Evolutionary conservation across 768 basidiomycete species (phyloP).

Genomic region (Phaffia tasmanica): DNA sequence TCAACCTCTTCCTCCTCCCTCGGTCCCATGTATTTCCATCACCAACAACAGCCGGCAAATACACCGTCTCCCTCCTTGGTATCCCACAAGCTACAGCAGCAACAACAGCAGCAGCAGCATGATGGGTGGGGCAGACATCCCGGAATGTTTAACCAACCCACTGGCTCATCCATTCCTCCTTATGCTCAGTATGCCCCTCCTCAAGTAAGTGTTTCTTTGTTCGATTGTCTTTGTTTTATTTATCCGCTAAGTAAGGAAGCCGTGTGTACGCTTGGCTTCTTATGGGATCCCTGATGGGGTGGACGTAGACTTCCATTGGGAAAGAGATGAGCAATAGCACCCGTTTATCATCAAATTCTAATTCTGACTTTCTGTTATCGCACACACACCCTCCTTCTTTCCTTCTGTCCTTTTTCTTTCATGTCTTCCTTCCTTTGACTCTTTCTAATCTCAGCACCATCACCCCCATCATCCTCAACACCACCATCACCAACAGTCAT

Average conservation of each 20-base stretch:
- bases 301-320: neutral
- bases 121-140: conserved; percentile 25
- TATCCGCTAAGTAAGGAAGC: neutral
- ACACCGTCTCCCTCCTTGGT: conserved; percentile 19
- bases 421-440: neutral
- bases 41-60: conserved; percentile 11
- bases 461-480: conserved; percentile 44
- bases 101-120: conserved; percentile 17
- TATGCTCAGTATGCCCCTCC: conserved; percentile 22
- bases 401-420: neutral
- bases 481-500: conserved; percentile 51
- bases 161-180: conserved; percentile 16
- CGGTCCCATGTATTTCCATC: conserved; percentile 19
- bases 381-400: neutral
- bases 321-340: neutral
- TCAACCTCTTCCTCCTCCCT: neutral
- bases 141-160: conserved; percentile 10
- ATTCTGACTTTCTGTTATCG: neutral
- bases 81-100: conserved; percentile 21
- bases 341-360: neutral
- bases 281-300: neutral
- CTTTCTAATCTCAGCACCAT: conserved; percentile 12
- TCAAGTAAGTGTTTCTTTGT: conserved; percentile 8
- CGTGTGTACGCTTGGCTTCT: neutral
- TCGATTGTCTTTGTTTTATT: neutral